These are phyloP conservation scores for Trichosporon inkin DNA, from an alignment of 1,284 basidiomycete species.

Conservation along the genomic window DNA sequence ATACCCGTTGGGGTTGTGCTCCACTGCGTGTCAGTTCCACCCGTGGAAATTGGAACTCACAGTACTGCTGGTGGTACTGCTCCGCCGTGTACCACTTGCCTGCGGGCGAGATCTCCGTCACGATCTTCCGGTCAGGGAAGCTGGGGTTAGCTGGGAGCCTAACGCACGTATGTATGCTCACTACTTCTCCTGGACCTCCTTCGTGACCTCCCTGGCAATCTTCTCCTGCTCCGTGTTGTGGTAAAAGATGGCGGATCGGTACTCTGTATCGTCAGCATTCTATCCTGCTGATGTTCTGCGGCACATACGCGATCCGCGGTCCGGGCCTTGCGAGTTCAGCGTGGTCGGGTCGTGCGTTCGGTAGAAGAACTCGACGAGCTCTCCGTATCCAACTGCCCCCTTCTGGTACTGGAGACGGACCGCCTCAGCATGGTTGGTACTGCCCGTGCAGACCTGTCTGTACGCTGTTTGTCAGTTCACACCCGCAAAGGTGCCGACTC, in stretches of 20 bases:
- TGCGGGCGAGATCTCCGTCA: slow-evolving; percentile 65
- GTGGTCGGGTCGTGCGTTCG: slow-evolving; percentile 93
- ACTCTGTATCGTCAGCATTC: slow-evolving; percentile 58
- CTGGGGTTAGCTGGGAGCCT: slow-evolving; percentile 48
- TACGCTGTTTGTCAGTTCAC: slow-evolving; percentile 54
- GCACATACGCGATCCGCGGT: slow-evolving; percentile 69
- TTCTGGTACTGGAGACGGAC: slow-evolving; percentile 82
- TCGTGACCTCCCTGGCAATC: slow-evolving; percentile 73
- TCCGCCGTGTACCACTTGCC: slow-evolving; percentile 78
- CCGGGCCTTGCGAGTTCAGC: slow-evolving; percentile 68
- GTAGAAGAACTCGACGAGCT: slow-evolving; percentile 90
- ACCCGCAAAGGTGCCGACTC: background rate
- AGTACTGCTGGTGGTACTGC: slow-evolving; percentile 76
- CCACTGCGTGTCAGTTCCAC: slow-evolving; percentile 29
- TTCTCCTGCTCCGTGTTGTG: slow-evolving; percentile 69
- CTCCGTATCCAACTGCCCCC: slow-evolving; percentile 67
- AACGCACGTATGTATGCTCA: slow-evolving; percentile 32
- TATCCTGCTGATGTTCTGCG: background rate
- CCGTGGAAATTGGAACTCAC: slow-evolving; percentile 31
- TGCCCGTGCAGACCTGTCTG: slow-evolving; percentile 70
- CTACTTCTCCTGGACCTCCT: slow-evolving; percentile 79
- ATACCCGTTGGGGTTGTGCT: slow-evolving; percentile 52
- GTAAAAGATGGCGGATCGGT: slow-evolving; percentile 89
- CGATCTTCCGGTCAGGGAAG: slow-evolving; percentile 70
- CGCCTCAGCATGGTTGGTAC: slow-evolving; percentile 86